Evolutionary conservation across 2,329 filamentous ascomycete species (phyloP).

Genomic region (Gliomastix tumulicola): DNA sequence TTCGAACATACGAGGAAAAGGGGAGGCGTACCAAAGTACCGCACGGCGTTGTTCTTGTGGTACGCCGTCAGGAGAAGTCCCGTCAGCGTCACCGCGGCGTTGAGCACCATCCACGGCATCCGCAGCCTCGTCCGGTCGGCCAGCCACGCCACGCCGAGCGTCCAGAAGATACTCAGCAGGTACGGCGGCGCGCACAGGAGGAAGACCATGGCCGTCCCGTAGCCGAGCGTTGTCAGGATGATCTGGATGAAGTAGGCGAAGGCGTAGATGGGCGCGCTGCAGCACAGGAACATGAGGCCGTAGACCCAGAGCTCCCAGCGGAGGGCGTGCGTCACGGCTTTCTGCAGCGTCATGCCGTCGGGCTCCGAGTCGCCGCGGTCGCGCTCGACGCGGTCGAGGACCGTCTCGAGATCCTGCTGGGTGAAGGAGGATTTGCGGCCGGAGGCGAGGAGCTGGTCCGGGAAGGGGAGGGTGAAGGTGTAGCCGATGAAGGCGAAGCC

Average conservation of each 20-base stretch:
- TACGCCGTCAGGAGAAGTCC: slow-evolving; percentile 7
- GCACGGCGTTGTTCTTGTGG: slow-evolving; percentile 13
- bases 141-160: slow-evolving; percentile 20
- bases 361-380: slow-evolving; percentile 32
- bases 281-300: slow-evolving; percentile 28
- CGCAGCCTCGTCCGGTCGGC: slow-evolving; percentile 19
- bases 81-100: slow-evolving; percentile 10
- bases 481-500: slow-evolving; percentile 34
- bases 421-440: slow-evolving; percentile 11
- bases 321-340: slow-evolving; percentile 19
- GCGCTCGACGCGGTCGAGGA: slow-evolving; percentile 23
- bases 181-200: slow-evolving; percentile 27
- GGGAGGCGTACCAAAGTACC: slow-evolving; percentile 15
- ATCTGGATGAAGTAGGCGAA: slow-evolving; percentile 57
- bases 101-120: slow-evolving; percentile 16
- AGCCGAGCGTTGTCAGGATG: slow-evolving; percentile 37
- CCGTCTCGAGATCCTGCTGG: slow-evolving; percentile 14
- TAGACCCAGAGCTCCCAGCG: slow-evolving; percentile 35
- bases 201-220: slow-evolving; percentile 16
- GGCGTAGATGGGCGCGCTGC: slow-evolving; percentile 51
- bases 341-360: slow-evolving; percentile 24
- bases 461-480: slow-evolving; percentile 6
- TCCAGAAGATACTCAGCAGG: slow-evolving; percentile 21
- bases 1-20: neutral
- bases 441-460: slow-evolving; percentile 7